Conservation (phyloP, 164 flowering plant species). For the Pachysandra terminalis region DNA sequence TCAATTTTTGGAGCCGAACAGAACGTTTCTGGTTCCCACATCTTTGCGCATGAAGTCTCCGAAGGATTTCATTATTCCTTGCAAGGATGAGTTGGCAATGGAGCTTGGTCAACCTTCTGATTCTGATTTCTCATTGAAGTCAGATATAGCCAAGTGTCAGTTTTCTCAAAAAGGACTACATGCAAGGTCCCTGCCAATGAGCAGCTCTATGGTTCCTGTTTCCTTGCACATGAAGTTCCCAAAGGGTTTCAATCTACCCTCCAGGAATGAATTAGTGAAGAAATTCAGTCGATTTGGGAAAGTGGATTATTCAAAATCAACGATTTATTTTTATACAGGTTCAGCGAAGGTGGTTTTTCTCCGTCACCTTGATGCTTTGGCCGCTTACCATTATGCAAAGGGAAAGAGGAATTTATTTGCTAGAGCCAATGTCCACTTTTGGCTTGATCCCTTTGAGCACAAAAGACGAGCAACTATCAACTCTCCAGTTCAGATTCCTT, state of each 20-base stretch:
- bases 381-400: constrained; percentile 27
- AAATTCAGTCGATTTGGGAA: constrained; percentile 26
- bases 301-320: constrained; percentile 20
- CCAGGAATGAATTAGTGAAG: constrained; percentile 24
- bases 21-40: not conserved
- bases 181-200: constrained; percentile 10
- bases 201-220: not conserved
- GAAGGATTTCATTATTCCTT: constrained; percentile 24
- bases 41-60: constrained; percentile 34
- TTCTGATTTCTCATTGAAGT: constrained; percentile 5
- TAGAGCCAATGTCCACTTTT: constrained; percentile 20
- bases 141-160: not conserved
- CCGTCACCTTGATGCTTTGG: constrained; percentile 21
- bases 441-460: constrained; percentile 22
- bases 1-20: constrained; percentile 1
- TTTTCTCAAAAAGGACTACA: not conserved
- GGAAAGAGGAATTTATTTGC: constrained; percentile 17
- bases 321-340: constrained; percentile 20
- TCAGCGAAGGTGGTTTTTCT: constrained; percentile 29
- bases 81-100: constrained; percentile 23
- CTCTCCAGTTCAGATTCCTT: not conserved
- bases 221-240: constrained; percentile 34
- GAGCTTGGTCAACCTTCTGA: constrained; percentile 1
- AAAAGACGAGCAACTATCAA: constrained; percentile 3
- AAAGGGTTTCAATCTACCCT: constrained; percentile 24